A percentile compares a stretch with the other conserved stretches of the same genome.
phyloP scores from a whole-genome alignment of 345 rosid species.

The Mallotus nudiflorus region DNA sequence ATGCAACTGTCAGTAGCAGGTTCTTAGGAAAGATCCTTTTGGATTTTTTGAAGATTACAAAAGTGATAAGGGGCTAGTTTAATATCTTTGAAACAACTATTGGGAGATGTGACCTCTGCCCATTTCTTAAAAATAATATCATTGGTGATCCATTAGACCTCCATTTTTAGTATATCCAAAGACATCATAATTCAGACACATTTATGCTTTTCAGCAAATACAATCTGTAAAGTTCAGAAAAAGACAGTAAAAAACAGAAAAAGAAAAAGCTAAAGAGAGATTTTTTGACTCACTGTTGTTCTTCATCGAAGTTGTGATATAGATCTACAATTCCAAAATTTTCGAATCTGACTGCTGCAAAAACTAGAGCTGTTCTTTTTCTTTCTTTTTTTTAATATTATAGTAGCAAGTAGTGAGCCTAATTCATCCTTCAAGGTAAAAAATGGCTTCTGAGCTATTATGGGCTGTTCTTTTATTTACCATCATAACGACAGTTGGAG shows the following conservation, averaged over 20 bases:
- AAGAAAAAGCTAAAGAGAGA: conserved; percentile 19
- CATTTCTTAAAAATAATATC: too few relatives aligned
- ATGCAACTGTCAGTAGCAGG: conserved; percentile 2
- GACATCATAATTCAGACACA: conserved; percentile 38
- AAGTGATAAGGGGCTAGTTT: conserved; percentile 19
- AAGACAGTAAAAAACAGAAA: neutral
- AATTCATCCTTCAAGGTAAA: conserved; percentile 11
- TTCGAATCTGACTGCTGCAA: neutral
- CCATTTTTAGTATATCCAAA: conserved; percentile 1
- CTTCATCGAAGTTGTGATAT: neutral
- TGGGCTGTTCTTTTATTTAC: conserved; percentile 25
- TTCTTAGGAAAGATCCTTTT: conserved; percentile 19
- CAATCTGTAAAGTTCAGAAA: conserved; percentile 26
- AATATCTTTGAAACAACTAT: conserved; percentile 20
- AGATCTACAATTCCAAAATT: neutral
- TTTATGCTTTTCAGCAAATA: conserved; percentile 37
- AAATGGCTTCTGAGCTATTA: conserved; percentile 36
- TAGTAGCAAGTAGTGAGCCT: neutral
- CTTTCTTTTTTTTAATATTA: too few relatives aligned
- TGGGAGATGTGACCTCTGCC: conserved; percentile 7
- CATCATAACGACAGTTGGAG: neutral
- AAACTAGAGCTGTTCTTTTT: conserved; percentile 4
- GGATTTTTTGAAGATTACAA: conserved; percentile 22
- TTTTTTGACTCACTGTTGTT: conserved; percentile 9
- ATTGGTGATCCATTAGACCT: too few relatives aligned